Percentiles rank a stretch among this genome's conserved stretches.
phyloP scores from a whole-genome alignment of 1,284 basidiomycete genomes.

The Bondarzewia mesenterica region DNA sequence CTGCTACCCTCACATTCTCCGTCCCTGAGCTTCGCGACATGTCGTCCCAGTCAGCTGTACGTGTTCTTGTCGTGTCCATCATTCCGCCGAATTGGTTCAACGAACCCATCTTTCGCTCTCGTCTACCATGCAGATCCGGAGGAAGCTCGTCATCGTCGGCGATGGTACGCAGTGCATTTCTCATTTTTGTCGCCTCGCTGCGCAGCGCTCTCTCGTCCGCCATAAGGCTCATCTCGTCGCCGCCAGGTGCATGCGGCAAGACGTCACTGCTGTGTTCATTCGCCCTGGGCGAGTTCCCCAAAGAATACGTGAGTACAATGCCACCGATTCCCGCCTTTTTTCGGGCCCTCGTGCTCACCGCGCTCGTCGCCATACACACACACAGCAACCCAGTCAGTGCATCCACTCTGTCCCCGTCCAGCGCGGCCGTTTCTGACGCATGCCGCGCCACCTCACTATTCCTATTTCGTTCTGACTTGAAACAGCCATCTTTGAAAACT shows the following conservation, averaged over 20 bases:
- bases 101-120: too few relatives aligned
- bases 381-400: conserved; percentile 28
- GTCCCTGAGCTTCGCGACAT: conserved; percentile 17
- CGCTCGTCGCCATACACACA: conserved; percentile 7
- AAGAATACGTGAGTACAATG: conserved; percentile 69
- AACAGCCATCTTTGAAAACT: conserved; percentile 96
- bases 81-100: conserved; percentile 5
- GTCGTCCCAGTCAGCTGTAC: conserved; percentile 39
- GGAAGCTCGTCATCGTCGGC: conserved; percentile 91
- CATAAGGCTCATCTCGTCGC: conserved; percentile 2
- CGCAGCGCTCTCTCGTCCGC: conserved; percentile 10
- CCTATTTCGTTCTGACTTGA: conserved; percentile 15
- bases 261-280: conserved; percentile 84
- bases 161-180: conserved; percentile 55
- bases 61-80: conserved; percentile 18
- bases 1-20: neutral
- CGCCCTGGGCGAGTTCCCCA: conserved; percentile 94
- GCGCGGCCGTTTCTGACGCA: neutral
- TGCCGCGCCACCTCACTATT: conserved; percentile 9
- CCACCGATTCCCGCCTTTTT: conserved; percentile 6
- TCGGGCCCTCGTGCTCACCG: conserved; percentile 6
- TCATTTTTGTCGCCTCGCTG: conserved; percentile 13
- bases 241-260: conserved; percentile 74
- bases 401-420: neutral
- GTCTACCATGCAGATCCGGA: conserved; percentile 53